These are phyloP conservation scores for Aquilaria malaccensis DNA, from an alignment of 345 rosid species.

Conservation along the genomic window DNA sequence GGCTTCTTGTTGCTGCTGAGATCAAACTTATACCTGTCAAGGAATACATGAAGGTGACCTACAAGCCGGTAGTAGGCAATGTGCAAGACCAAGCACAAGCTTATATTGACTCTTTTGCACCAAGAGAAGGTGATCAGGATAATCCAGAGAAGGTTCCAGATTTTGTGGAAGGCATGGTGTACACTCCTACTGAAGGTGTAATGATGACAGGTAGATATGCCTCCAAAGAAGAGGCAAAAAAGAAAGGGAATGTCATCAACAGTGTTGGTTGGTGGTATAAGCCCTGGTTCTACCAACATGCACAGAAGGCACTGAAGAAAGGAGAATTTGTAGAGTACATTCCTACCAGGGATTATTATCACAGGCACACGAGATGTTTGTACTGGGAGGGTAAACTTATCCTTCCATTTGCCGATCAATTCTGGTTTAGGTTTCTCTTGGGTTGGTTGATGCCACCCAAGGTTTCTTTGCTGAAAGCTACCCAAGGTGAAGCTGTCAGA, in stretches of 20 bases:
- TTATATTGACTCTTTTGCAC: constrained; percentile 87
- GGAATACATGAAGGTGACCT: constrained; percentile 92
- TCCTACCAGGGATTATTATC: constrained; percentile 95
- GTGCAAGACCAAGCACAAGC: constrained; percentile 70
- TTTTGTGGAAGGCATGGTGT: constrained; percentile 91
- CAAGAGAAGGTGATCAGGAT: constrained; percentile 84
- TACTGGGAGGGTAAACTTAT: constrained; percentile 99
- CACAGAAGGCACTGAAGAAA: constrained; percentile 64
- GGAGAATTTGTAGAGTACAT: constrained; percentile 97
- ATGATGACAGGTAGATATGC: constrained; percentile 96
- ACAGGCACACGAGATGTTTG: constrained; percentile 94
- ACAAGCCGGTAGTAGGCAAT: constrained; percentile 76
- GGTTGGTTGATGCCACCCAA: constrained; percentile 99
- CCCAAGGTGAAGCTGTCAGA: constrained; percentile 97
- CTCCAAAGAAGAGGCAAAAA: constrained; percentile 84
- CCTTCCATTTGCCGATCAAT: constrained; percentile 95
- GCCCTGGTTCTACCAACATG: constrained; percentile 98
- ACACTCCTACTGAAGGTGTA: constrained; percentile 62
- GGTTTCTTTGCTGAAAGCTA: constrained; percentile 96
- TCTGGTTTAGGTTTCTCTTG: constrained; percentile 87
- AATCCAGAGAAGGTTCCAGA: constrained; percentile 74
- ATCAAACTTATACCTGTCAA: constrained; percentile 80
- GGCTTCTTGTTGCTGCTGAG: constrained; percentile 91
- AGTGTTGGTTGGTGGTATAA: constrained; percentile 97
- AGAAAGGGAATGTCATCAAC: constrained; percentile 83